Evolutionary conservation across 768 basidiomycete species (phyloP).

Genomic region (Amanita pallidorosea): DNA sequence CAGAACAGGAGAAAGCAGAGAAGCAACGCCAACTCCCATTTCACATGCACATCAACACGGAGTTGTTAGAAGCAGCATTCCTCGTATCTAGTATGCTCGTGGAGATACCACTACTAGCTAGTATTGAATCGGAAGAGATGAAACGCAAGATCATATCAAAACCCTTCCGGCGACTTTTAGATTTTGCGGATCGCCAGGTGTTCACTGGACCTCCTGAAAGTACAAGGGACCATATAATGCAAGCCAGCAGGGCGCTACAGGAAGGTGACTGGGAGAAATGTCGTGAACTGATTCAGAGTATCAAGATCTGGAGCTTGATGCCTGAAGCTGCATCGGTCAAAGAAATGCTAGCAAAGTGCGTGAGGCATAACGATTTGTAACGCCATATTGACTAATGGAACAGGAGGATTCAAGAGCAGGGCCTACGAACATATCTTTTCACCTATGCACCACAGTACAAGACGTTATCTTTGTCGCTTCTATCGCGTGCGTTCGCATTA

Average conservation of each 20-base stretch:
- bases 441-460: constrained; percentile 94
- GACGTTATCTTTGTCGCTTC: constrained; percentile 78
- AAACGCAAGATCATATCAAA: constrained; percentile 93
- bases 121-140: constrained; percentile 88
- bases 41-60: constrained; percentile 99
- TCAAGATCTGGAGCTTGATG: constrained; percentile 98
- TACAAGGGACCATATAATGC: constrained; percentile 98
- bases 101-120: constrained; percentile 91
- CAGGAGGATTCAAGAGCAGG: constrained; percentile 97
- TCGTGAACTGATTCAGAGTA: constrained; percentile 84
- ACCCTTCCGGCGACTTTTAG: constrained; percentile 88
- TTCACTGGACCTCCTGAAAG: constrained; percentile 99
- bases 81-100: constrained; percentile 98
- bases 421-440: constrained; percentile 92
- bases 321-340: constrained; percentile 81
- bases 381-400: not conserved
- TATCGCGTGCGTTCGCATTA: constrained; percentile 82
- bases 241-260: constrained; percentile 93
- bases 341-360: constrained; percentile 89
- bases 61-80: constrained; percentile 94
- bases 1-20: constrained; percentile 96
- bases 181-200: constrained; percentile 95
- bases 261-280: constrained; percentile 97
- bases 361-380: not conserved
- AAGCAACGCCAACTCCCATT: constrained; percentile 94